Evolutionary conservation across 2,329 filamentous ascomycete species (phyloP).

Genomic region (Seiridium unicorne): DNA sequence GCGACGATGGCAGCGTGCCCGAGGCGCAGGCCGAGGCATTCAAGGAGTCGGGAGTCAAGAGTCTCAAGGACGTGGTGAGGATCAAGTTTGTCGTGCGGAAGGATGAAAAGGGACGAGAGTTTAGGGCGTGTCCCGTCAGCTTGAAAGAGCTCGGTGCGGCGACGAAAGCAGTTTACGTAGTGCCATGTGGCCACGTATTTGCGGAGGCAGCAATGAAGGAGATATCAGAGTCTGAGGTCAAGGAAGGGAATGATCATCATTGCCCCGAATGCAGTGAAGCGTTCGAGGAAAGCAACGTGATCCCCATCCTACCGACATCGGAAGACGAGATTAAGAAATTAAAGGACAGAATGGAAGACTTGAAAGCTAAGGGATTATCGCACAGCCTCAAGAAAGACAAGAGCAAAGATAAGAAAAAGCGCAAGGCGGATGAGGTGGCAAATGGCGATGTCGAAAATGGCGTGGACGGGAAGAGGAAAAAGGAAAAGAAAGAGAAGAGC

Average conservation of each 20-base stretch:
- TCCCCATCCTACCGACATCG: slow-evolving; percentile 75
- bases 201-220: slow-evolving; percentile 82
- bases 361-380: slow-evolving; percentile 55
- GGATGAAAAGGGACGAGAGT: slow-evolving; percentile 43
- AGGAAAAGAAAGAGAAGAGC: slow-evolving; percentile 37
- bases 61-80: slow-evolving; percentile 82
- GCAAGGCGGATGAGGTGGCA: slow-evolving; percentile 36
- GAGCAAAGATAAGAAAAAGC: slow-evolving; percentile 62
- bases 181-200: slow-evolving; percentile 95
- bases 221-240: slow-evolving; percentile 41
- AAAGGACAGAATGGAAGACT: slow-evolving; percentile 43
- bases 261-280: slow-evolving; percentile 73
- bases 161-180: slow-evolving; percentile 81
- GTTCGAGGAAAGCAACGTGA: slow-evolving; percentile 72
- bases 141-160: slow-evolving; percentile 79
- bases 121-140: slow-evolving; percentile 83
- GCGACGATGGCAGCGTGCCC: slow-evolving; percentile 51
- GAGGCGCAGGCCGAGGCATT: slow-evolving; percentile 36
- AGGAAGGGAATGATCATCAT: slow-evolving; percentile 34
- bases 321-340: slow-evolving; percentile 70
- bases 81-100: slow-evolving; percentile 65
- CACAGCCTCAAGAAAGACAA: slow-evolving; percentile 87
- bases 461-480: slow-evolving; percentile 41
- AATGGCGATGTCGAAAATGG: slow-evolving; percentile 8
- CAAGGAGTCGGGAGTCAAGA: slow-evolving; percentile 63